A percentile compares a stretch with the other conserved stretches of the same genome.
Conservation (phyloP, 495 filamentous ascomycete genomes). For the Immersiella caudata region DNA sequence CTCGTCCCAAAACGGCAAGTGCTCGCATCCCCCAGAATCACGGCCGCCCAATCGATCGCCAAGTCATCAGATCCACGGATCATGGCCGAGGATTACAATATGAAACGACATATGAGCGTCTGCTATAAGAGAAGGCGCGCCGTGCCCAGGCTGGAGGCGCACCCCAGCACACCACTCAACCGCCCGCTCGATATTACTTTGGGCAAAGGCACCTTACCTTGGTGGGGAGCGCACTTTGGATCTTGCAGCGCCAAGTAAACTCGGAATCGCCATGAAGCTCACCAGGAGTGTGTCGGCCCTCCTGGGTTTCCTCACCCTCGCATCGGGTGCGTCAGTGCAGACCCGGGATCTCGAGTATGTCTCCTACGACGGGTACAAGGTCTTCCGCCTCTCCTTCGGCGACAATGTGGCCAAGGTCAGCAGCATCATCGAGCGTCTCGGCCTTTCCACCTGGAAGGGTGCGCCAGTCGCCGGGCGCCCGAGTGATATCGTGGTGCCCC, state of each 20-base stretch:
- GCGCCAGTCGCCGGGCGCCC: conserved; percentile 26
- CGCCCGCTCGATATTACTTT: background rate
- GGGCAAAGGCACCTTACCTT: no score
- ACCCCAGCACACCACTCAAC: background rate
- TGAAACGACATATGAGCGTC: background rate
- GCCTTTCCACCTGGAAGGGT: conserved; percentile 38
- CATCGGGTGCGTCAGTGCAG: conserved; percentile 18
- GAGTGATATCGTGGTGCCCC: conserved; percentile 39
- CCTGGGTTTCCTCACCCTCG: conserved; percentile 17
- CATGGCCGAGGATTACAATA: background rate
- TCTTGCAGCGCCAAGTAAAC: background rate
- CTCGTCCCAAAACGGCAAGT: background rate
- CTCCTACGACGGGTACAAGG: conserved; percentile 37
- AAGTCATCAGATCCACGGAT: background rate
- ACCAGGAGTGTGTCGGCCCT: conserved; percentile 8
- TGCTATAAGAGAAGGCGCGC: background rate
- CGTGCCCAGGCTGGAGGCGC: background rate
- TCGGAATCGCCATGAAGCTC: conserved; percentile 18
- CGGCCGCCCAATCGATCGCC: background rate
- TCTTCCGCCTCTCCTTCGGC: conserved; percentile 33
- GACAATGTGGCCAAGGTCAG: conserved; percentile 29
- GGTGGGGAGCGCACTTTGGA: background rate
- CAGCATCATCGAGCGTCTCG: conserved; percentile 31
- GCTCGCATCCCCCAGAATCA: background rate
- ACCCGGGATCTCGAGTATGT: conserved; percentile 11